phyloP scores from a whole-genome alignment of 306 rosid genomes.

The Vigna mungo region DNA sequence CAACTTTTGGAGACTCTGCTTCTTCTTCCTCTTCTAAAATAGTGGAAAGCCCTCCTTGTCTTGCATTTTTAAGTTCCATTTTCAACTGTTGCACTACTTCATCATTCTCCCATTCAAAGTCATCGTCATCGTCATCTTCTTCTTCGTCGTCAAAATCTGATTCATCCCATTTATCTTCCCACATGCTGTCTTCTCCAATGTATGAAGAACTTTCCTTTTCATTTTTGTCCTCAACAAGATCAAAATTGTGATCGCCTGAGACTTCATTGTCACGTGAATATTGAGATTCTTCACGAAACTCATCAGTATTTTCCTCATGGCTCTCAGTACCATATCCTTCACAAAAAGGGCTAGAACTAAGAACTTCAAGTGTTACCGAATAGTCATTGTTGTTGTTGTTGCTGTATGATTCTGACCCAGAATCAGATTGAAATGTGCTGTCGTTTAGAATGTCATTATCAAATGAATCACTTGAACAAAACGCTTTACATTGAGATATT shows the following conservation, averaged over 20 bases:
- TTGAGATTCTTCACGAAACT: constrained; percentile 20
- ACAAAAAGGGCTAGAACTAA: not conserved
- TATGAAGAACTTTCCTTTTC: constrained; percentile 18
- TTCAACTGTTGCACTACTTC: constrained; percentile 68
- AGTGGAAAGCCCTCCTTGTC: constrained; percentile 76
- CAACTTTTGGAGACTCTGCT: constrained; percentile 47
- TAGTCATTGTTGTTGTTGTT: constrained; percentile 1
- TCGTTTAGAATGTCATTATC: constrained; percentile 35
- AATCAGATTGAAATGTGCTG: constrained; percentile 3
- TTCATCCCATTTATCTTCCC: constrained; percentile 28
- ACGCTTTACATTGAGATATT: constrained; percentile 13
- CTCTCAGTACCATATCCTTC: constrained; percentile 34
- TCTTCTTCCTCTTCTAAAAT: constrained; percentile 73
- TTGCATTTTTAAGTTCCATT: constrained; percentile 61
- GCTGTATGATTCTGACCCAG: constrained; percentile 35
- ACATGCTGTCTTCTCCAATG: constrained; percentile 14
- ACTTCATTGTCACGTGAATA: constrained; percentile 18
- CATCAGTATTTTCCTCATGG: not conserved
- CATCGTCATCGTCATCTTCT: constrained; percentile 51
- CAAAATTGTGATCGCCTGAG: not conserved
- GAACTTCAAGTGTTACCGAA: constrained; percentile 28
- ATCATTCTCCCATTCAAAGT: constrained; percentile 57
- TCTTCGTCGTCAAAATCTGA: constrained; percentile 37
- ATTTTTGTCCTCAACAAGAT: not conserved
- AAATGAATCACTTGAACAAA: constrained; percentile 33